Base-by-base conservation (phyloP, 2,329 filamentous ascomycete species). In the Talaromyces sp. region DNA sequence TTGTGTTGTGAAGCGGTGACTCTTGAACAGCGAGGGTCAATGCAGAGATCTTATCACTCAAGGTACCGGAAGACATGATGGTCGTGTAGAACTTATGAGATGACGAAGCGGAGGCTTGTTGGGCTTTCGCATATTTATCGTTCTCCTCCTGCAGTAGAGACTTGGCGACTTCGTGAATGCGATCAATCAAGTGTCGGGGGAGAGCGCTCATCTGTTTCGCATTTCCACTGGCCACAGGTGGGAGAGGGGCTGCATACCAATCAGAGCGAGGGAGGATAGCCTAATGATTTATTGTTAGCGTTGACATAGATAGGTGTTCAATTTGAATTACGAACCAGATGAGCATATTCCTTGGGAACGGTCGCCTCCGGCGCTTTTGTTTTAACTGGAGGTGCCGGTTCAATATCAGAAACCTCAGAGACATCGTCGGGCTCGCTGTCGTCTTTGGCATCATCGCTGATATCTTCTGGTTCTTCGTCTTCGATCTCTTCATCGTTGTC, bases 31-130 rank as follows among this genome's bases (percentile, higher is more conserved):
- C 89, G 62, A 99, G 80, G 4, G 94, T 99, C 66, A 99, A 79
- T 3, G 94, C 95, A 2, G 94, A 99, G 39, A 97, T 88, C 72
- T 97, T 97, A 72, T 99, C 94, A 51, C 91, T 95, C 63, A 97
- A 84, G 9, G 95, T 99, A 79, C 94, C 94, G 1, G 92, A 95
- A 9, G 91, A 80, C 90, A 97, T 97, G 70, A 99, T 97, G 16
- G 91, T 96, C 1, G 92, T 90, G 80, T 97, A 87, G 79, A 99
- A 99, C 71, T 92, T 96, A 74, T 95, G 89, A 36, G 92, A 93
- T 2, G 93, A 94, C 22, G 90, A 91, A 46, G 90, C 85, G 6
- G 89, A 85, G 51, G 89, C 78, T 61, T 90, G 80, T 60, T 90
- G 82, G 36, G 82, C 87, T 22, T 85, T 83, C 50, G 82, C 81